phyloP scores from a whole-genome alignment of 2,329 filamentous ascomycete species.

The Colletotrichum horii region DNA sequence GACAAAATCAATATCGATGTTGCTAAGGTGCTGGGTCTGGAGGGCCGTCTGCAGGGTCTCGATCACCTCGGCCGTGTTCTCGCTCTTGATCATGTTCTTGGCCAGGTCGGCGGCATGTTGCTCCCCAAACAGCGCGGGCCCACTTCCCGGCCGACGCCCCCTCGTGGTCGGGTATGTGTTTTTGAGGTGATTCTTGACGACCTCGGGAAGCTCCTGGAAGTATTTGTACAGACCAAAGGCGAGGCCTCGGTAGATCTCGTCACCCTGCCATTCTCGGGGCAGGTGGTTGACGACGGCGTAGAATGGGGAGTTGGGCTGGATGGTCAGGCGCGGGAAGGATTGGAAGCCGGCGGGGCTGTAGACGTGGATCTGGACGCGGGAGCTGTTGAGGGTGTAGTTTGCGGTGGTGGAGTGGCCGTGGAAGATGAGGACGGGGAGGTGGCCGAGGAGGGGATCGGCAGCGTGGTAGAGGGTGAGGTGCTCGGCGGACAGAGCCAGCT shows the following conservation, averaged over 20 bases:
- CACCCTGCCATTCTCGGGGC: slow-evolving; percentile 92
- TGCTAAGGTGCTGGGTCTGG: slow-evolving; percentile 81
- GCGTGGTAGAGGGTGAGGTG: slow-evolving; percentile 88
- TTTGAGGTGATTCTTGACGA: slow-evolving; percentile 75
- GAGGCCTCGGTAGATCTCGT: slow-evolving; percentile 88
- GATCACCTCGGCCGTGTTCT: slow-evolving; percentile 76
- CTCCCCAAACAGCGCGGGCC: slow-evolving; percentile 80
- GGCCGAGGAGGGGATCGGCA: slow-evolving; percentile 81
- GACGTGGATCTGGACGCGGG: slow-evolving; percentile 92
- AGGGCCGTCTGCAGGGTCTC: slow-evolving; percentile 76
- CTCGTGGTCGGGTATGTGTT: slow-evolving; percentile 58
- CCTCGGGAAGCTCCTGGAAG: slow-evolving; percentile 83
- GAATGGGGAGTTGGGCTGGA: slow-evolving; percentile 90
- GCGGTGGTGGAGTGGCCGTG: slow-evolving; percentile 89
- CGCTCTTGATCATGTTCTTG: slow-evolving; percentile 81
- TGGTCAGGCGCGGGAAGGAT: slow-evolving; percentile 88
- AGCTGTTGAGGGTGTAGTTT: slow-evolving; percentile 86
- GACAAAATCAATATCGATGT: slow-evolving; percentile 87
- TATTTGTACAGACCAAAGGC: slow-evolving; percentile 95
- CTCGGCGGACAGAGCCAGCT: slow-evolving; percentile 80
- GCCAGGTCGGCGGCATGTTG: slow-evolving; percentile 93
- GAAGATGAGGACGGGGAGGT: slow-evolving; percentile 86
- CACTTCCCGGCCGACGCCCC: slow-evolving; percentile 65
- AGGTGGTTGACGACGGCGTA: slow-evolving; percentile 90
- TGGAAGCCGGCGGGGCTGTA: slow-evolving; percentile 88